Evolutionary conservation across 2,329 filamentous ascomycete species (phyloP).

Genomic region (Penicillium aurantiogriseum): DNA sequence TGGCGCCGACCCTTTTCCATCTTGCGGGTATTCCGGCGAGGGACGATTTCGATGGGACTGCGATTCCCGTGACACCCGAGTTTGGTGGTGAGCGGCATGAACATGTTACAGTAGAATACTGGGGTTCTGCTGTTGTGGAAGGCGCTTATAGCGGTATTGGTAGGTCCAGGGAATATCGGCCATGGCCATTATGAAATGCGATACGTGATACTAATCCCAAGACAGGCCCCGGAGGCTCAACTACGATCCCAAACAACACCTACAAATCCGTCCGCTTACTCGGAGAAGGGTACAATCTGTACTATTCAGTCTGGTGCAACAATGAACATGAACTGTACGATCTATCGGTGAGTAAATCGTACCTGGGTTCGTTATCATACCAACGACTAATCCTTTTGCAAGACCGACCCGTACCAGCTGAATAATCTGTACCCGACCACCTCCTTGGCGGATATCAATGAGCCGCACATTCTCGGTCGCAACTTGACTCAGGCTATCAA

Average conservation of each 20-base stretch:
- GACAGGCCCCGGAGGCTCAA: slow-evolving; percentile 20
- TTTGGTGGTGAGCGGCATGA: slow-evolving; percentile 44
- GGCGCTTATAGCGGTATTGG: slow-evolving; percentile 30
- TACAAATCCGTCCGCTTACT: slow-evolving; percentile 43
- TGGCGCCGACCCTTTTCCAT: slow-evolving; percentile 60
- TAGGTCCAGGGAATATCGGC: slow-evolving; percentile 8
- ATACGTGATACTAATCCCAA: neutral
- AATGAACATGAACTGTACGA: slow-evolving; percentile 45
- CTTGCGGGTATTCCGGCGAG: slow-evolving; percentile 42
- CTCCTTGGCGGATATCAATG: neutral
- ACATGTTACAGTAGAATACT: slow-evolving; percentile 60
- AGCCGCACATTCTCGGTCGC: slow-evolving; percentile 21
- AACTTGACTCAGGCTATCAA: slow-evolving; percentile 20
- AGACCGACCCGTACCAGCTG: slow-evolving; percentile 40
- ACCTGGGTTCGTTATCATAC: no score
- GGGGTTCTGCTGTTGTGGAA: slow-evolving; percentile 45
- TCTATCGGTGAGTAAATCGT: slow-evolving; percentile 26
- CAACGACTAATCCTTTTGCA: slow-evolving; percentile 10
- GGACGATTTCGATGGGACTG: slow-evolving; percentile 57
- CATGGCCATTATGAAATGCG: neutral
- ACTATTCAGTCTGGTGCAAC: slow-evolving; percentile 44
- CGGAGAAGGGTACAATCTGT: slow-evolving; percentile 37
- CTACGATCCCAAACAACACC: slow-evolving; percentile 34
- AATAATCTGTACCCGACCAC: slow-evolving; percentile 32
- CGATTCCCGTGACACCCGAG: slow-evolving; percentile 46